Base-by-base conservation (phyloP, 2,329 filamentous ascomycete species). In the Biscogniauxia marginata region DNA sequence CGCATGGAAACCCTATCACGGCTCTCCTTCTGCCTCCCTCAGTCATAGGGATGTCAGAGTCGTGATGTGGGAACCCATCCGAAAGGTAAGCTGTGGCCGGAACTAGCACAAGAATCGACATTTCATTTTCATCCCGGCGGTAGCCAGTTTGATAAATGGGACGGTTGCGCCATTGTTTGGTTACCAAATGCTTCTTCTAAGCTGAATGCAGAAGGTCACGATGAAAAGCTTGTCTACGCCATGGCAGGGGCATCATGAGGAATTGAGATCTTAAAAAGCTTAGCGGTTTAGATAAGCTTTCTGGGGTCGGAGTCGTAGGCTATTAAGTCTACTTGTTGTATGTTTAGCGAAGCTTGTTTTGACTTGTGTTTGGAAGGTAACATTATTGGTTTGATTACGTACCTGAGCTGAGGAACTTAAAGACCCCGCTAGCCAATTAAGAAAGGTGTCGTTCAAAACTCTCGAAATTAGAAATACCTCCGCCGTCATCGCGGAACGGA, bases 231-330 rank as follows among this genome's bases (percentile, higher is more conserved):
- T 46, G 52, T 54, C 18, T 45, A 30, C 45, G 51, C 52, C 46
- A 34, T 50, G 52, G 46, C 52, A 54, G 52, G 52, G 46, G 30
- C 24, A 53, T 43, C 25, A 53, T 54, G 46, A 46, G 52, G 34
- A 23, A 54, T 54, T 50, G 34, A 50, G 52, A 43, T 49, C 52
- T 53, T 19, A 34, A 45, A 48, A 54, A 54, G 52, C 52, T 54
- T 54, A 49, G 52, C 52, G 34, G 46, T 49, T 4, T 25, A 21
- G 52, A 46, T 54, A 53, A 53, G 52, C 52, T 53, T 53, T 53
- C 46, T 25, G 45, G 46, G 20, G 30, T 47, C 13, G 13, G 30
- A 16, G 6, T 9, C 50, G n/a, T 34, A 39, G 20, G 30, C 30
- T 18, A 49, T 49, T 46, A 53, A 23, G 19, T 16, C 30, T 45